Percentiles rank a stretch among this genome's conserved stretches.
These are phyloP conservation scores for Chlorella vulgaris DNA, from an alignment of 139 green algal species.

Conservation along the genomic window DNA sequence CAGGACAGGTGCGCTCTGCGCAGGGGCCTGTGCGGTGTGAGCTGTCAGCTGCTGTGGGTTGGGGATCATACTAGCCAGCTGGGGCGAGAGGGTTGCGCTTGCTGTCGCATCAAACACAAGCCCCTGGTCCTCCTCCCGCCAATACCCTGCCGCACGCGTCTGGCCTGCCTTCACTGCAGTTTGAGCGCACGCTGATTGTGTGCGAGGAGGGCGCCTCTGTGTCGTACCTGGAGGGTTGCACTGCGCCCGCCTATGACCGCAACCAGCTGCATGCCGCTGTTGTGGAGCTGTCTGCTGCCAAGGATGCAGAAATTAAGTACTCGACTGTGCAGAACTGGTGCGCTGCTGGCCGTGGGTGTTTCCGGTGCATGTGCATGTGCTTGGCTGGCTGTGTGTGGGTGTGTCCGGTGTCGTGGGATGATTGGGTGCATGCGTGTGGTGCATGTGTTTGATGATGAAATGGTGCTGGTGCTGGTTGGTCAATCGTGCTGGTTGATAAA, in stretches of 20 bases:
- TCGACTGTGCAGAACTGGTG: slow-evolving; percentile 90
- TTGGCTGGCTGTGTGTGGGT: background rate
- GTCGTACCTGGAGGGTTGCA: slow-evolving; percentile 98
- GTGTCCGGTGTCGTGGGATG: background rate
- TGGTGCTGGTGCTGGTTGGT: no score
- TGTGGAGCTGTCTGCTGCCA: slow-evolving; percentile 90
- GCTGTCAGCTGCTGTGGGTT: background rate
- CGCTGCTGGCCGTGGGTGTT: background rate
- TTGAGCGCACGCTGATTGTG: slow-evolving; percentile 99
- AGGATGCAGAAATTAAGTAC: slow-evolving; percentile 98
- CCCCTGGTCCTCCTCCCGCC: background rate
- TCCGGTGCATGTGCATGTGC: background rate
- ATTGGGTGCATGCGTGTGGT: no score
- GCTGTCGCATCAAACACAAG: background rate
- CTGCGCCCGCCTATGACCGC: slow-evolving; percentile 91
- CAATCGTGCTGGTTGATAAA: no score
- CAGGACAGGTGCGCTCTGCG: slow-evolving; percentile 72
- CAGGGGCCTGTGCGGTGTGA: background rate
- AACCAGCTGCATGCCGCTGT: slow-evolving; percentile 98
- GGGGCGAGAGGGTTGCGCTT: background rate
- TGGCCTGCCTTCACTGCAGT: slow-evolving; percentile 65
- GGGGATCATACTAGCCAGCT: background rate
- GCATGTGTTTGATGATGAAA: no score
- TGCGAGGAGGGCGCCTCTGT: slow-evolving; percentile 94
- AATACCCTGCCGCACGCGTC: background rate